Evolutionary conservation across 352 stramenopile species (phyloP), one percentile per base, ranked within the genome.

Genomic region (Globisporangium solare): DNA sequence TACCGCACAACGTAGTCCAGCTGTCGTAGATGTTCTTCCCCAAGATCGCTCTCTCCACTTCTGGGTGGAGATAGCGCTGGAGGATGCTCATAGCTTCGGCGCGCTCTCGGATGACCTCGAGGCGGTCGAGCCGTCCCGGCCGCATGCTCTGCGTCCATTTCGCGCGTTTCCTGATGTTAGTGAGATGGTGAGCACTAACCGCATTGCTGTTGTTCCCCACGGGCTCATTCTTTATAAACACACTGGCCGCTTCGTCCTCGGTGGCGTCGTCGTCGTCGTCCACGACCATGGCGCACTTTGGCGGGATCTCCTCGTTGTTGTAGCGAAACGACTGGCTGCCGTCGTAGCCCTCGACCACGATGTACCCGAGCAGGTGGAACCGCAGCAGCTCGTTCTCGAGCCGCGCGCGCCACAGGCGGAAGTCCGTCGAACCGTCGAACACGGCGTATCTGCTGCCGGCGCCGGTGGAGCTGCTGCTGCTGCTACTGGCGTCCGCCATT

Each of bases 21-120:
- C 71, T 80, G 56, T 80, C 71, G 47, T 71, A 77, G 31, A 80
- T 72, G 37, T 80, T 80, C 43, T 80, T 80, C 43, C 73, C 68
- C 32, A 80, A 22, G 54, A 80, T 80, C 1, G 68, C 63, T 13
- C 66, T 58, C 61, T 80, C 71, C 20, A 80, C 71, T 41, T 77
- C 71, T 3, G 68, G 71, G 27, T 80, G 71, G 49, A 80, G 56
- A 49, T 63, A 77, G 45, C 71, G 68, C 48, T 80, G 71, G 21
- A 80, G 40, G 20, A 80, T 80, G 51, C 68, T 70, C 60, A 77
- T 77, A 40, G 71, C 66, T n/a, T 80, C 71, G 4, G 71, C 71
- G 22, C 71, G 70, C 37, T 80, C 71, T 6, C 54, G 55, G 37
- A 80, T 53, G 6, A 80, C 63, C 35, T 77, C 64, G 43, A 70